Evolutionary conservation across 2,329 filamentous ascomycete genomes (phyloP), one percentile per base, ranked within the genome.

Genomic region (Colletotrichum sp.): DNA sequence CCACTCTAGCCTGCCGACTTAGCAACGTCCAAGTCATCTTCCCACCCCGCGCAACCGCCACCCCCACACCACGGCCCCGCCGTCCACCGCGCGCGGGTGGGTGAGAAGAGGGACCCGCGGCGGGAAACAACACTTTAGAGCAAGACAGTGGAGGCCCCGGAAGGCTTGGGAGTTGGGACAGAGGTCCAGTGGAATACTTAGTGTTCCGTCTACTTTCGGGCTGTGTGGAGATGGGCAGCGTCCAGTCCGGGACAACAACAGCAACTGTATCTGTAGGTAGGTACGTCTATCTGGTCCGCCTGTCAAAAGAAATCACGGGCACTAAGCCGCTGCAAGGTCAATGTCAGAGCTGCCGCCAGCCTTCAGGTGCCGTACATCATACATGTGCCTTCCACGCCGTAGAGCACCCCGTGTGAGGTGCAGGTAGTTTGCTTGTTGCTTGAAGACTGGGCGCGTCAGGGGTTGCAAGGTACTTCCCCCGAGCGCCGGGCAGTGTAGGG

Each of bases 161-260:
- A 74, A 76, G 74, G 74, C 74, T 69, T 76, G 70, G 64, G 69
- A 76, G 70, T 68, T 76, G 64, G 64, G 70, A 76, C 44, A 64
- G 28, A n/a, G 18, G 39, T 18, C 24, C 55, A 59, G 26, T 59
- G 21, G 26, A 13, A 30, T 39, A 39, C 36, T 39, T 12, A n/a
- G 39, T n/a, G 39, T n/a, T n/a, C 39, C 39, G 39, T 63, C 18
- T 60, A 26, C 24, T 36, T 52, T 62, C 10, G 59, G 59, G 68
- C 24, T 60, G 70, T 73, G 74, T 74, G 74, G 73, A 73, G 70
- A 73, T 75, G 72, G 12, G 34, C 65, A 34, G 62, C 44, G 44
- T 52, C 44, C n/a, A 21, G 44, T 52, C 18, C n/a, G 44, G 44
- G 44, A 52, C 21, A 44, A 39, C 44, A 28, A 59, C 21, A 59